Evolutionary conservation across 1,139 yeast species (phyloP), one percentile per base, ranked within the genome.

Genomic region (Arxiozyma slooffiae): DNA sequence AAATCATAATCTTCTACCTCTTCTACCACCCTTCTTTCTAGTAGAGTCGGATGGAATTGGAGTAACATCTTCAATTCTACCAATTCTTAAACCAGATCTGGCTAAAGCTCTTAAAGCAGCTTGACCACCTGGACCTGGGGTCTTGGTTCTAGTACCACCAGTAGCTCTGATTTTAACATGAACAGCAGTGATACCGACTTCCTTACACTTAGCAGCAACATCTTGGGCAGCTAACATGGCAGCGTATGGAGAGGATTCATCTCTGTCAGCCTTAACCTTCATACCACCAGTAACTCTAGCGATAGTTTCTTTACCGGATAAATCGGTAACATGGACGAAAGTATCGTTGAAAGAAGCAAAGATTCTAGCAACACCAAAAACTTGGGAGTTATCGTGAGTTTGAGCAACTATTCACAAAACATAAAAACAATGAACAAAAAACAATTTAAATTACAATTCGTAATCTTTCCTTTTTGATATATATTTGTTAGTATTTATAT

Each of bases 111-210:
- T 90, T 74, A 94, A 81, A 76, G 99, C 99, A 63, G 97, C 86
- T 82, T 92, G 98, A 80, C 97, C 98, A 87, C 99, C 99, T 79
- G 99, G 99, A 80, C 99, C 99, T 77, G 98, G 99, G 75, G 99
- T 90, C 88, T 94, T 94, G 78, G 98, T 87, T 76, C 87, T 89
- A 69, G 98, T 94, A 84, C 99, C 99, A 83, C 99, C 99, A 67
- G 97, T 90, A 74, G 97, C 99, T 87, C 98, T 89, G 78, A 94
- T 83, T 82, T 94, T 94, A 76, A 94, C 82, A 85, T 94, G 98
- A 71, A 94, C 96, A 66, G 99, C 99, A 70, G 95, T 94, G 74
- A 94, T 90, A 75, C 99, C 99, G 67, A 94, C 97, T 81, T 94
- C 98, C 84, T 90, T 90, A 85, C 97, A 90, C 77, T 85, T 88